phyloP scores from a whole-genome alignment of 768 basidiomycete species.

The Melanogaster broomeanus region DNA sequence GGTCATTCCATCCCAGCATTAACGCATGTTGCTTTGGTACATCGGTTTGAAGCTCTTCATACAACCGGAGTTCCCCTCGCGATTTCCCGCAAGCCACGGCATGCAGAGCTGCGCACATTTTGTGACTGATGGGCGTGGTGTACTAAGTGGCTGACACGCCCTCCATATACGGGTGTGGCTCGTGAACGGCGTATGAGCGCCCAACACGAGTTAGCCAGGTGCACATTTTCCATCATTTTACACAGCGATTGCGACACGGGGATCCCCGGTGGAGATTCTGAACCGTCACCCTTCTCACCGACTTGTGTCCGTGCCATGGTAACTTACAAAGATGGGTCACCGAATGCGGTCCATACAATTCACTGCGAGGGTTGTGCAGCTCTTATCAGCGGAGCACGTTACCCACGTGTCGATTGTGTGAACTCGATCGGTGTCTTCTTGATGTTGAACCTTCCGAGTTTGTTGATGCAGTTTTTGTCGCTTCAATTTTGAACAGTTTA shows the following conservation, averaged over 20 bases:
- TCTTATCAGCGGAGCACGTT: constrained; percentile 13
- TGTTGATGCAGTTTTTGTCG: constrained; percentile 7
- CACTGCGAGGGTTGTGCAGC: constrained; percentile 15
- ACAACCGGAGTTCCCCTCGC: constrained; percentile 17
- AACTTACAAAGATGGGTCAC: constrained; percentile 11
- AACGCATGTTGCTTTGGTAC: constrained; percentile 6
- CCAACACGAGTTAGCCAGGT: constrained; percentile 16
- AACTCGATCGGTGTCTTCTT: constrained; percentile 9
- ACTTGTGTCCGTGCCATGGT: constrained; percentile 21
- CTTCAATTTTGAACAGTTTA: constrained; percentile 7
- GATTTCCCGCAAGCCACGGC: constrained; percentile 27
- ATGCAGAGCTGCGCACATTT: constrained; percentile 24
- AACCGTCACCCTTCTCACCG: constrained; percentile 15
- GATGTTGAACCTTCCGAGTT: constrained; percentile 8
- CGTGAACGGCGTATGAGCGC: constrained; percentile 16
- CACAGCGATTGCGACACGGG: constrained; percentile 21
- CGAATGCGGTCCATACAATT: constrained; percentile 9
- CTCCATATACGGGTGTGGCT: constrained; percentile 15
- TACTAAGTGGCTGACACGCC: constrained; percentile 24
- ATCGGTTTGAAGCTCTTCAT: constrained; percentile 15
- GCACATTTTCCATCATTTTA: constrained; percentile 11
- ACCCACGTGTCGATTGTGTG: constrained; percentile 19
- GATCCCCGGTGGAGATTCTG: constrained; percentile 22
- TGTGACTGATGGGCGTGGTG: constrained; percentile 31
- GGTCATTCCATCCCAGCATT: constrained; percentile 1